A percentile compares a stretch with the other conserved stretches of the same genome.
Conservation (phyloP, 176 grass and related monocot species). For the Cenchrus americanus region DNA sequence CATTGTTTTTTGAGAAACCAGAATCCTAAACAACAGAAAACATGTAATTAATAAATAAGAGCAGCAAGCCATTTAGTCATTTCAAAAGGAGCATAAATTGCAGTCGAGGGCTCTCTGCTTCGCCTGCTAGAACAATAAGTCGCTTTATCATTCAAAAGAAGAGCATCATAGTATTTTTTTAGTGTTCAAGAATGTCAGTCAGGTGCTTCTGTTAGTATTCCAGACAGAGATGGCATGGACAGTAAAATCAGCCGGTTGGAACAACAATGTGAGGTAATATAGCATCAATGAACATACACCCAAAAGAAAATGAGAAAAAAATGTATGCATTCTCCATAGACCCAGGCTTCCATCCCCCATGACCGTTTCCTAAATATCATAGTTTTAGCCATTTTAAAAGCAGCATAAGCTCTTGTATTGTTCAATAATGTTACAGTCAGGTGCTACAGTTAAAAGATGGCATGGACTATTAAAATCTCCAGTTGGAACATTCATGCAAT, state of each 20-base stretch:
- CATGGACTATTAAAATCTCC: too few relatives aligned
- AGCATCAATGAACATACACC: background rate
- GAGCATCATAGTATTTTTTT: background rate
- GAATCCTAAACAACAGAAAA: constrained; percentile 60
- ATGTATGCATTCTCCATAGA: background rate
- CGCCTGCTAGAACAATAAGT: background rate
- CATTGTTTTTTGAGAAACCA: constrained; percentile 60
- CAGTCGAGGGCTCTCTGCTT: background rate
- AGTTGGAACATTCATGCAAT: too few relatives aligned
- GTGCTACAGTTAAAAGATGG: too few relatives aligned
- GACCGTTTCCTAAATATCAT: too few relatives aligned
- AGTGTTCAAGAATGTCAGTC: background rate
- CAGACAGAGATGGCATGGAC: background rate
- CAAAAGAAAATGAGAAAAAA: background rate
- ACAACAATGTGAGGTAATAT: background rate
- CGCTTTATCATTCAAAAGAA: background rate
- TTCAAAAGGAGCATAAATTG: background rate
- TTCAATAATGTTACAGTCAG: too few relatives aligned
- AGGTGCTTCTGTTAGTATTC: background rate
- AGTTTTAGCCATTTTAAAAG: too few relatives aligned
- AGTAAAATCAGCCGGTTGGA: too few relatives aligned
- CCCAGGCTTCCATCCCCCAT: too few relatives aligned
- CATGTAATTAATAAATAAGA: constrained; percentile 14
- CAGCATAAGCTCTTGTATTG: too few relatives aligned
- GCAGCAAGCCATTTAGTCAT: constrained; percentile 22